A percentile compares a stretch with the other conserved stretches of the same genome.
These are phyloP conservation scores for Kazachstania sp. DNA, from an alignment of 1,139 yeast species.

Conservation along the genomic window DNA sequence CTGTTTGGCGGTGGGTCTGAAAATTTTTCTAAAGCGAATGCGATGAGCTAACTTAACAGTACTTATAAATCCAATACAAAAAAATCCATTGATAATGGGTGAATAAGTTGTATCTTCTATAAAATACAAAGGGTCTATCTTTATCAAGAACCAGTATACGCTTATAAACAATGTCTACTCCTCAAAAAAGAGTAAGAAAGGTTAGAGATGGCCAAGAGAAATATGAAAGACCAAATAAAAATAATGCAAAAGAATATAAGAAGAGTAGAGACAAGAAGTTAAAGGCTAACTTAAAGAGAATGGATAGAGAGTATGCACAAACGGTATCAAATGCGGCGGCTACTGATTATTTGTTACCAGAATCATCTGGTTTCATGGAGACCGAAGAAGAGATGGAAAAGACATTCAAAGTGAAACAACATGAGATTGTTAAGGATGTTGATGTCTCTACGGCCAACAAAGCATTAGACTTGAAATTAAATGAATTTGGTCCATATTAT, in stretches of 20 bases:
- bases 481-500: slow-evolving; percentile 80
- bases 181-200: slow-evolving; percentile 6
- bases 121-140: no score
- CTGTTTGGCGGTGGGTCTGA: background rate
- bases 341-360: slow-evolving; percentile 78
- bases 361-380: slow-evolving; percentile 77
- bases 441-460: slow-evolving; percentile 70
- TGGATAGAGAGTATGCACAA: slow-evolving; percentile 66
- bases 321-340: slow-evolving; percentile 77
- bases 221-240: slow-evolving; percentile 25
- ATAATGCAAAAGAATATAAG: slow-evolving; percentile 13
- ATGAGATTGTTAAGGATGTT: slow-evolving; percentile 69
- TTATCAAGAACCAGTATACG: background rate
- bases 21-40: background rate
- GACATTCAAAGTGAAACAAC: slow-evolving; percentile 77
- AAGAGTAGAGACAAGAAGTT: slow-evolving; percentile 49
- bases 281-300: slow-evolving; percentile 53
- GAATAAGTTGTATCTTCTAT: no score
- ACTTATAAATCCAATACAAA: background rate
- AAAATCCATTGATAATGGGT: background rate
- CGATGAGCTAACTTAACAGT: background rate
- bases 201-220: slow-evolving; percentile 23
- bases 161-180: slow-evolving; percentile 4
- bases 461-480: slow-evolving; percentile 62
- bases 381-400: slow-evolving; percentile 87